Evolutionary conservation across 768 basidiomycete genomes (phyloP), one percentile per base, ranked within the genome.

Genomic region (Lanmaoa pseudosensibilis): DNA sequence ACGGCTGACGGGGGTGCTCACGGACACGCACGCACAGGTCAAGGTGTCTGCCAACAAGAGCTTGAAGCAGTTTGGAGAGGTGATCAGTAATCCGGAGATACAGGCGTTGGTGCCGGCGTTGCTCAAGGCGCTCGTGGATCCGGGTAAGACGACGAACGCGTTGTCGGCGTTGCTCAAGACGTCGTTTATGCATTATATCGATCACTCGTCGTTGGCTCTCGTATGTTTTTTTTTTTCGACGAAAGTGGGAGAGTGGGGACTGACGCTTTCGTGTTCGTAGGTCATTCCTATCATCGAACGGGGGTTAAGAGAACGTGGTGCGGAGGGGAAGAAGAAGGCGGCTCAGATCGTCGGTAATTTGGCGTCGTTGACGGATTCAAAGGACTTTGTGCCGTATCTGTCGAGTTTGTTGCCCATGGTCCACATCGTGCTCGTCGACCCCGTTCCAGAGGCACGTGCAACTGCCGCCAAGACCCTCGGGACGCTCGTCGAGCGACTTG

Each of bases 341-440:
- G 93, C 91, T 0, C 94, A 95, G 71, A 98, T 98, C 57, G 92
- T 98, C 44, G 97, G 97, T n/a, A 98, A 98, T 70, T 81, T 98
- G 55, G 90, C 93, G 1, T 92, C 91, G 1, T 76, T 94, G 46
- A 94, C 92, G 1, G 91, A 93, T 59, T 82, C 90, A 0, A 90
- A 88, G 65, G 97, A 98, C 70, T 94, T 98, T 64, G 87, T 96
- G 15, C 95, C 97, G 0, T 98, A 99, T 69, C 81, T 99, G n/a
- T 81, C 85, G 25, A 83, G 86, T 37, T 82, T 98, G 19, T 75
- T 98, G 38, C 97, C 97, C 0, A 78, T 97, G 71, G 90, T 99
- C 0, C 94, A 97, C 65, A 75, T 85, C 19, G 96, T 98, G 16
- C 83, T 99, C 10, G 88, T 95, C 40, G 97, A 99, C 63, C 97